Percentiles rank a stretch among this genome's conserved stretches.
These are phyloP conservation scores for Syzygium malaccense DNA, from an alignment of 441 rosid genomes.

Conservation along the genomic window DNA sequence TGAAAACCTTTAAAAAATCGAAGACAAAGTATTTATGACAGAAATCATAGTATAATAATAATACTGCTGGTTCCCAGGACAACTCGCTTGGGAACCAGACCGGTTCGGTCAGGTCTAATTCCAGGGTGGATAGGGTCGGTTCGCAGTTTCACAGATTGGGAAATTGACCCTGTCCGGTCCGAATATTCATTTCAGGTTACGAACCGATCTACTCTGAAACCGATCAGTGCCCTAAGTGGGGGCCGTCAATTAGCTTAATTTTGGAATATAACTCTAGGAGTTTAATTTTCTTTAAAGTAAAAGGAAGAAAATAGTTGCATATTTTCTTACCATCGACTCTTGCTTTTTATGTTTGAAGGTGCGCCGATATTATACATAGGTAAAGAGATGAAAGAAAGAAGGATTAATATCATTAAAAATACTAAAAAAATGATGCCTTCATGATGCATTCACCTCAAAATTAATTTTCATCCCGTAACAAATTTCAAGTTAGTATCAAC, in stretches of 20 bases:
- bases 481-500: neutral
- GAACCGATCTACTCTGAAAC: neutral
- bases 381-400: neutral
- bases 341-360: neutral
- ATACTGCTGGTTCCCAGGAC: rapidly evolving
- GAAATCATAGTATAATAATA: neutral
- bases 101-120: neutral
- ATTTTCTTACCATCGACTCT: rapidly evolving
- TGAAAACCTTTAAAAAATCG: neutral
- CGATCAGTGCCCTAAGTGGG: rapidly evolving
- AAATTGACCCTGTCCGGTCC: rapidly evolving
- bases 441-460: neutral
- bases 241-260: neutral
- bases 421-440: rapidly evolving
- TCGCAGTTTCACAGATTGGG: neutral
- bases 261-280: neutral
- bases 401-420: neutral
- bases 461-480: neutral
- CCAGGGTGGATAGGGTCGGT: rapidly evolving
- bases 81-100: too few species aligned
- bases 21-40: neutral
- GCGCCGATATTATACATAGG: rapidly evolving
- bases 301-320: neutral
- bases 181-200: rapidly evolving
- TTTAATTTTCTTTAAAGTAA: neutral